Base-by-base conservation (phyloP, 305 asterid genomes). In the Andrographis paniculata region DNA sequence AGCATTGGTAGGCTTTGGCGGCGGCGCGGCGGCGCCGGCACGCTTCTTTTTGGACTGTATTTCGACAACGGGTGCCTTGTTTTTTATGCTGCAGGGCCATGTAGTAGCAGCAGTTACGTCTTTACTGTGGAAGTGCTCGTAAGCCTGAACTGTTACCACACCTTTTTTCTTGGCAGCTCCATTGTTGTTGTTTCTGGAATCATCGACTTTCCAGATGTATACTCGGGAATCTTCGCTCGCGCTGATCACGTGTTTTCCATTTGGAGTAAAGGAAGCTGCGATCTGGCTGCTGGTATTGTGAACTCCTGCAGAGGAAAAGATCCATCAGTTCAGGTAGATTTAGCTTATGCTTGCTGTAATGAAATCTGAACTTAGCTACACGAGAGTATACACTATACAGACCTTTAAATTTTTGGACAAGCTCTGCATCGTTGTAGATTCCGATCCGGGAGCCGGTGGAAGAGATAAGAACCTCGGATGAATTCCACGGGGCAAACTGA, bases 221-320 rank as follows among this genome's bases (percentile, higher is more conserved):
- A 86, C 89, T 2, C 79, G 80, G 16, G 77, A 71, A 50, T 86
- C 96, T 58, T 82, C 96, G 43, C 96, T 82, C 14, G 94, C 94
- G 50, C 87, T 75, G 30, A 86, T 53, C 35, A 82, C 62, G 27
- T 82, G 78, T 33, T 68, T 79, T 2, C 94, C 96, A 0, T 82
- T 78, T 12, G 82, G 69, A 31, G 72, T 75, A 61, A 71, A 86
- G 0, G 80, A 62, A 21, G 96, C 94, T 16, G 82, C 59, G 4
- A 86, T 82, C 42, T 86, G 96, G 76, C 93, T 86, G 70, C 78
- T 80, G 0, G 84, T 73, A 36, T 82, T 86, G 51, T 66, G 66
- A 14, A 67, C 75, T 30, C 96, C 95, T 82, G 78, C 22, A 17
- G 1, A n/a, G 6, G 10, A 23, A 5, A 41, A 13, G 17, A 27